Base-by-base conservation (phyloP, 148 eudicot species). In the Vaccinium darrowii region DNA sequence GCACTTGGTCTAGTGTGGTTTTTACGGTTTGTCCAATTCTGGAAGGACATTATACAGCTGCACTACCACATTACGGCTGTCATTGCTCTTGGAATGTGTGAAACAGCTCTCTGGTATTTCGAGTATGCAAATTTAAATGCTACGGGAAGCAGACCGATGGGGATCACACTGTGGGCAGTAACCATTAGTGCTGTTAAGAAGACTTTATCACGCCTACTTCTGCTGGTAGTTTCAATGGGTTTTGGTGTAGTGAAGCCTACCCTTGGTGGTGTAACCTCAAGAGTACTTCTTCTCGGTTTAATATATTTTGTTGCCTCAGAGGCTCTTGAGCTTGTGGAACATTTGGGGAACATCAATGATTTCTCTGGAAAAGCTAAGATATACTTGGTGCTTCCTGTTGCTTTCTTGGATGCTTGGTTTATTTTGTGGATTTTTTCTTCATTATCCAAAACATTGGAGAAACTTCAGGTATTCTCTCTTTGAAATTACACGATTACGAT, bases 1-100 rank as follows among this genome's bases (percentile, higher is more conserved):
- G 90, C 84, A 53, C 97, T 96, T 84, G 98, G 98, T 73, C 90
- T 96, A 58, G 84, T 92, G 18, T 96, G 98, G 98, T 90, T 96
- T 80, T 73, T 93, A 79, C 89, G 96, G 56, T 96, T 93, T 86
- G 92, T 93, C 71, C 94, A 88, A 63, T 93, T 87, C 84, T 94
- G 98, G 98, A 96, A 93, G 89, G 94, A 96, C 88, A 90, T 94
- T 63, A 96, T 92, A 82, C 97, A 93, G 88, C 86, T 96, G 89
- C 98, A 96, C 84, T 96, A 94, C 87, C 95, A 96, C 85, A 96
- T 96, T 58, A 92, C 98, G 12, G 91, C 92, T 27, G 97, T 96
- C 51, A 96, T 96, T 90, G 97, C 95, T 83, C 97, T 96, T 81
- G 98, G 98, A 67, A 96, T 96, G 98, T 92, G 94, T 87, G 98